phyloP scores from a whole-genome alignment of 768 basidiomycete species.

The Collybia nuda region DNA sequence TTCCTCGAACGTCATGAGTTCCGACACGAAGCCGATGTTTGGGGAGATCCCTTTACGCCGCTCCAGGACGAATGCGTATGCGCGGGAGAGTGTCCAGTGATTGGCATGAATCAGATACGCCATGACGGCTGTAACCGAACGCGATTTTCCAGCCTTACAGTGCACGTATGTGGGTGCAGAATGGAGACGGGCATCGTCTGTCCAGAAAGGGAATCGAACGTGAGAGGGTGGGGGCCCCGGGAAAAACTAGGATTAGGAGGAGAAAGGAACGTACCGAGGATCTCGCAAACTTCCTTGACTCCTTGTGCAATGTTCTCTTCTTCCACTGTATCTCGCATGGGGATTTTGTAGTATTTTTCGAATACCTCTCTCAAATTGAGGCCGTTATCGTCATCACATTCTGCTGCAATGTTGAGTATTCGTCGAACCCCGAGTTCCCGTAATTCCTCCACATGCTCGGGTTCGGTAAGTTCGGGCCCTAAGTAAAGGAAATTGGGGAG shows the following conservation, averaged over 20 bases:
- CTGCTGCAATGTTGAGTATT: constrained; percentile 88
- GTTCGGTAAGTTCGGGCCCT: constrained; percentile 80
- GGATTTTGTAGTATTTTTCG: constrained; percentile 82
- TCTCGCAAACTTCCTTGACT: constrained; percentile 81
- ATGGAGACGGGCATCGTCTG: constrained; percentile 91
- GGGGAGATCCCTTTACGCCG: constrained; percentile 93
- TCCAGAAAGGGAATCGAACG: not conserved
- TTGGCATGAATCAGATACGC: constrained; percentile 97
- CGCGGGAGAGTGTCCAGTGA: constrained; percentile 91
- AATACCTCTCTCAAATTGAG: constrained; percentile 67
- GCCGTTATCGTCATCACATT: constrained; percentile 85
- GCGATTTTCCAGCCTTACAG: constrained; percentile 94
- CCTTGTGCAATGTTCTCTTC: constrained; percentile 85
- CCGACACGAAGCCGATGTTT: constrained; percentile 96
- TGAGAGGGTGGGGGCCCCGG: not conserved
- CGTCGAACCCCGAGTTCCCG: constrained; percentile 76
- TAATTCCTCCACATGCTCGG: constrained; percentile 76
- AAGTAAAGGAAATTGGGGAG: constrained; percentile 89
- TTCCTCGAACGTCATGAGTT: constrained; percentile 96
- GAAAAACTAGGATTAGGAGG: not conserved
- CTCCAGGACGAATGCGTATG: constrained; percentile 90
- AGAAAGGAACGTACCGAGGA: constrained; percentile 64
- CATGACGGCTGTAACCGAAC: constrained; percentile 95
- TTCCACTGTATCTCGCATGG: constrained; percentile 95
- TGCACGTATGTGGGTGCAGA: constrained; percentile 92